Conservation (phyloP, 139 green algal genomes). For the Coccomyxa sp. region DNA sequence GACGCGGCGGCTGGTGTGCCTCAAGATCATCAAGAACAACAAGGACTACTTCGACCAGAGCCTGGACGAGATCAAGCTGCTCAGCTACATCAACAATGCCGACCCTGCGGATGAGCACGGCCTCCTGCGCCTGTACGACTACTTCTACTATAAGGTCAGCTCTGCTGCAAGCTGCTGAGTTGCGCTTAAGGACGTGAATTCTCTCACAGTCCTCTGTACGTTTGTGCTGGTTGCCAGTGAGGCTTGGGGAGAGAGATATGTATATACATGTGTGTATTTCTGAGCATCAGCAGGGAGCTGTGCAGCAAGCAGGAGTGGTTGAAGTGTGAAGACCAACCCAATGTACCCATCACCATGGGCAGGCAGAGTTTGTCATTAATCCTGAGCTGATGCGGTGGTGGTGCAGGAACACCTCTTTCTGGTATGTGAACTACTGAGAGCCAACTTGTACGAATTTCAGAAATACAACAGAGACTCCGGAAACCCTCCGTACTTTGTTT, state of each 20-base stretch:
- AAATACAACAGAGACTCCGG: slow-evolving; percentile 88
- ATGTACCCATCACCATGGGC: too few species aligned
- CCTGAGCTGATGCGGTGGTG: neutral
- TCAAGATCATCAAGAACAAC: slow-evolving; percentile 99
- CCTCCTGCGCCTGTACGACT: slow-evolving; percentile 92
- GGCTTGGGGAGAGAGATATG: too few species aligned
- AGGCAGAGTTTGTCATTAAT: too few species aligned
- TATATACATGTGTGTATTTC: too few species aligned
- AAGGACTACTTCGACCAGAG: slow-evolving; percentile 98
- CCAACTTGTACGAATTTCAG: slow-evolving; percentile 98
- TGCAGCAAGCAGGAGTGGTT: too few species aligned
- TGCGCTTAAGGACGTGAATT: too few species aligned
- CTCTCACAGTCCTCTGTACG: too few species aligned
- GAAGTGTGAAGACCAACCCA: too few species aligned
- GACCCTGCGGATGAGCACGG: slow-evolving; percentile 85
- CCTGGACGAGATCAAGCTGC: slow-evolving; percentile 96
- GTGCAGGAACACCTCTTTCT: slow-evolving; percentile 95
- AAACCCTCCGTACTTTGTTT: slow-evolving; percentile 82
- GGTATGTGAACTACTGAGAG: slow-evolving; percentile 92
- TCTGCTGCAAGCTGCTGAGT: too few species aligned
- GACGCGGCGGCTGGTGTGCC: slow-evolving; percentile 81
- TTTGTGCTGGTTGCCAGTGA: too few species aligned
- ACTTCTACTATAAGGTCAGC: slow-evolving; percentile 90
- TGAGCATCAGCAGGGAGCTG: too few species aligned
- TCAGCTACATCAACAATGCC: slow-evolving; percentile 78